These are phyloP conservation scores for Lindgomyces ingoldianus DNA, from an alignment of 495 filamentous ascomycete genomes.

Conservation along the genomic window DNA sequence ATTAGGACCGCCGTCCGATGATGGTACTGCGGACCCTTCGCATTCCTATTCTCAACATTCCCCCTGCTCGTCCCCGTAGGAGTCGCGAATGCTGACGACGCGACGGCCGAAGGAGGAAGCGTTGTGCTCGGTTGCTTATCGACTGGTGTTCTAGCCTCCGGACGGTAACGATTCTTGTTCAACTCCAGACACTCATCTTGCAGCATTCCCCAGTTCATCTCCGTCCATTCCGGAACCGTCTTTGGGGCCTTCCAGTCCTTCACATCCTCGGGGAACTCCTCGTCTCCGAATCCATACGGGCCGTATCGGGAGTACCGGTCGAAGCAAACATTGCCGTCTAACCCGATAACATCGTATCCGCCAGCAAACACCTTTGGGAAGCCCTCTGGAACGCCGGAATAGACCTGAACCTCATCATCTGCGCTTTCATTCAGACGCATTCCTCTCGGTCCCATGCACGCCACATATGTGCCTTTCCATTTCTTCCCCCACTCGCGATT, in stretches of 20 bases:
- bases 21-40: conserved; percentile 33
- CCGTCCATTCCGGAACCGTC: conserved; percentile 60
- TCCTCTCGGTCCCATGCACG: conserved; percentile 54
- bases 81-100: conserved; percentile 10
- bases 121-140: conserved; percentile 15
- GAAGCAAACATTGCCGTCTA: conserved; percentile 54
- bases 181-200: conserved; percentile 62
- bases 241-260: conserved; percentile 38
- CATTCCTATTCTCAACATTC: conserved; percentile 20
- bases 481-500: conserved; percentile 48
- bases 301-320: conserved; percentile 58
- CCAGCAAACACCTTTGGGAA: conserved; percentile 53
- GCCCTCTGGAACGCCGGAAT: conserved; percentile 43
- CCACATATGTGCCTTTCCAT: conserved; percentile 49
- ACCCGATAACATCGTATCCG: conserved; percentile 51
- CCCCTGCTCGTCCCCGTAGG: conserved; percentile 10
- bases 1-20: conserved; percentile 69
- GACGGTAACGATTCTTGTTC: conserved; percentile 63
- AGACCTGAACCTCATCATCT: conserved; percentile 53
- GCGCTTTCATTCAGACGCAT: conserved; percentile 48
- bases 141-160: conserved; percentile 25
- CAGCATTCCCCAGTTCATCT: conserved; percentile 68
- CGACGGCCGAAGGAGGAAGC: conserved; percentile 9
- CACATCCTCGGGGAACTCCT: conserved; percentile 48
- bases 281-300: conserved; percentile 53